Conservation (phyloP, 352 stramenopile species). For the Pythium chondricola region DNA sequence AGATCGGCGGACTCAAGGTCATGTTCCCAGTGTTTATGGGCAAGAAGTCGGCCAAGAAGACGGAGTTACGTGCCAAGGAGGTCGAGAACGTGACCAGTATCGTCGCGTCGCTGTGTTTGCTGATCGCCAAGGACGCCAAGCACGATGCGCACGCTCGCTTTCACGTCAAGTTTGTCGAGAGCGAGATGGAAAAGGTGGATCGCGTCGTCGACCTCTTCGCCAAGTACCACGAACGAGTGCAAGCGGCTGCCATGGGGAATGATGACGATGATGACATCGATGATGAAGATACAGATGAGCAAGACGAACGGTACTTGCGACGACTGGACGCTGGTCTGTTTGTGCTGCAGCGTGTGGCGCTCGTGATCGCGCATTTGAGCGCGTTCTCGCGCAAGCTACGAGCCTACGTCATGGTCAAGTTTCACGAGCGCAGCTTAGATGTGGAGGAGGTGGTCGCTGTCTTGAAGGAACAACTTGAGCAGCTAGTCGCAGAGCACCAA, state of each 20-base stretch:
- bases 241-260: constrained; percentile 17
- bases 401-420: constrained; percentile 71
- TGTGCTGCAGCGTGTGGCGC: constrained; percentile 59
- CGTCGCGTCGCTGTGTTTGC: constrained; percentile 56
- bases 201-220: constrained; percentile 70
- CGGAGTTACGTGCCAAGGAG: constrained; percentile 31
- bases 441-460: constrained; percentile 33
- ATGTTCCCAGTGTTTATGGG: constrained; percentile 47
- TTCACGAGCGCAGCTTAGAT: constrained; percentile 64
- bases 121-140: constrained; percentile 36
- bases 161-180: constrained; percentile 80
- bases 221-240: constrained; percentile 61
- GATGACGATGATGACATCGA: constrained; percentile 17
- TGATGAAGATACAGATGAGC: constrained; percentile 17
- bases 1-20: constrained; percentile 40
- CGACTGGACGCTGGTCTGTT: constrained; percentile 74
- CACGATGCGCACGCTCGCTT: constrained; percentile 58
- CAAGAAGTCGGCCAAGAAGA: constrained; percentile 24
- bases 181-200: constrained; percentile 78
- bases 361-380: constrained; percentile 60
- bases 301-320: constrained; percentile 49
- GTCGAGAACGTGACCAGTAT: constrained; percentile 65
- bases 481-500: constrained; percentile 28
- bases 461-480: constrained; percentile 50
- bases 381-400: constrained; percentile 53